Percentiles rank a stretch among this genome's conserved stretches.
These are phyloP conservation scores for Phoma sp. DNA, from an alignment of 2,329 filamentous ascomycete species.

Conservation along the genomic window DNA sequence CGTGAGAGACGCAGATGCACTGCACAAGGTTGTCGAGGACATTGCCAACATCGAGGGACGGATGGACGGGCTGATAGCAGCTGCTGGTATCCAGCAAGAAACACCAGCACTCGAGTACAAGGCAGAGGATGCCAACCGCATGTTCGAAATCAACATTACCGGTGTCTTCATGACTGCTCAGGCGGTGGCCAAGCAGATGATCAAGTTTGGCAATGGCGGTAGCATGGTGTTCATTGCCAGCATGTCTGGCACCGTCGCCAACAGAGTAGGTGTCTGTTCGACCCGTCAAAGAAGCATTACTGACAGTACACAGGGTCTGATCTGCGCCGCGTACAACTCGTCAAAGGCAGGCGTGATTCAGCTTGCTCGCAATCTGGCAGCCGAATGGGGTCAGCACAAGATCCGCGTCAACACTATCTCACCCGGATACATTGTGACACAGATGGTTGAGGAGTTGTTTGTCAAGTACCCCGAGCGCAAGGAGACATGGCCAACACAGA, in stretches of 20 bases:
- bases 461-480: conserved; percentile 72
- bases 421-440: conserved; percentile 80
- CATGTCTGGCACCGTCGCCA: conserved; percentile 68
- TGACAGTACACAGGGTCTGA: conserved; percentile 61
- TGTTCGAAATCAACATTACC: conserved; percentile 69
- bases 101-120: conserved; percentile 81
- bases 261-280: conserved; percentile 59
- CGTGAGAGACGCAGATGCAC: conserved; percentile 72
- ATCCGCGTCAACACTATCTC: conserved; percentile 85
- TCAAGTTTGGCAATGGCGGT: conserved; percentile 65
- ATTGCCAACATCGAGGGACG: conserved; percentile 76
- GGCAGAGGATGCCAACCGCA: conserved; percentile 66
- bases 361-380: conserved; percentile 72
- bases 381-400: conserved; percentile 74
- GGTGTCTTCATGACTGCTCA: conserved; percentile 70
- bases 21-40: conserved; percentile 71
- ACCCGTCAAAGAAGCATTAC: neutral
- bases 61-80: conserved; percentile 80
- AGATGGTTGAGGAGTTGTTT: conserved; percentile 85
- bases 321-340: conserved; percentile 76
- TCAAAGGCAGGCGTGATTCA: conserved; percentile 79
- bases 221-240: conserved; percentile 69
- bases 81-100: conserved; percentile 82
- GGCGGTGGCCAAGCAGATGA: conserved; percentile 70
- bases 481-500: conserved; percentile 79